Evolutionary conservation across 2,329 filamentous ascomycete species (phyloP), one percentile per base, ranked within the genome.

Genomic region (Aureobasidium lini): DNA sequence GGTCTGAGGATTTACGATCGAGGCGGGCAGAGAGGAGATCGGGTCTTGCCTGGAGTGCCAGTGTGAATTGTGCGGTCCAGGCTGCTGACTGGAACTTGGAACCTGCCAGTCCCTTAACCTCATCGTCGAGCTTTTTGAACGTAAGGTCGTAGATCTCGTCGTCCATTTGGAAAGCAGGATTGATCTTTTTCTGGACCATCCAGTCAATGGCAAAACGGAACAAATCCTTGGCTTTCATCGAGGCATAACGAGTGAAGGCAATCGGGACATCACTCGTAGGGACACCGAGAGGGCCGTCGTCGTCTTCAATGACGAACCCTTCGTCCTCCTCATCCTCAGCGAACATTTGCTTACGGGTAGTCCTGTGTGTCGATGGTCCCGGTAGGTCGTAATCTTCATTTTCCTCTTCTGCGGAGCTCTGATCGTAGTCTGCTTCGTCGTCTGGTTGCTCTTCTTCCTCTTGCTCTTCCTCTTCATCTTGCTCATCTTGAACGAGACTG

Each of bases 181-280:
- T 87, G 53, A 94, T 79, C 65, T 87, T 86, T 68, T 88, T 88
- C 66, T 90, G 87, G 2, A 93, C 85, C 73, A 92, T 86, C 88
- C 88, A 93, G 68, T 90, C 87, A 1, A 93, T 78, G 0, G 84
- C 86, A 65, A 86, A 84, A 49, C 81, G 82, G 74, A 93, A 93
- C 52, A 91, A 83, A 40, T 89, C 84, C 63, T 84, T 85, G 0
- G 86, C 75, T 53, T 87, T 87, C 64, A 85, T 85, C 62, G 85
- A 84, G 0, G 83, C 80, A 60, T 87, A 80, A 3, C 79, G 73
- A 0, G 85, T 88, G 69, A 90, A 90, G 65, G 87, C 76, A 1
- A 92, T 76, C 0, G 89, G 89, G 9, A 78, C 73, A 1, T 81
- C 73, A 1, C 81, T 83, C 5, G 32, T 39, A 6, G 54, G 43